These are phyloP conservation scores for Rhodotorula babjevae DNA, from an alignment of 768 basidiomycete genomes.

Conservation along the genomic window DNA sequence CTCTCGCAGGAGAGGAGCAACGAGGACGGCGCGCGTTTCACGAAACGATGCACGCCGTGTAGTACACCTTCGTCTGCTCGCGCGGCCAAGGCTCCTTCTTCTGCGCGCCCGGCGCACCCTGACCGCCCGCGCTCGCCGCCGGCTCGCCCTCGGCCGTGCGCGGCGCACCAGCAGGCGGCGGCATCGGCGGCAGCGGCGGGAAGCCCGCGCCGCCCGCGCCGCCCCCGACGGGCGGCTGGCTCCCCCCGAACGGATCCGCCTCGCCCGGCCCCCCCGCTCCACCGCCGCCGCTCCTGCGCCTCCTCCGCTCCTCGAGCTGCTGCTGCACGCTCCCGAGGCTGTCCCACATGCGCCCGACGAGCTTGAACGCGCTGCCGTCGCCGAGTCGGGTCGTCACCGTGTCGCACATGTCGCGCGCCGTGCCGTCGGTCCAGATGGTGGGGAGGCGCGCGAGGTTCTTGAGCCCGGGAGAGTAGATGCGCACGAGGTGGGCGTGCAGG, in stretches of 20 bases:
- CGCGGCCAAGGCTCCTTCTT: too few relatives aligned
- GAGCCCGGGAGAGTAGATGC: slow-evolving; percentile 35
- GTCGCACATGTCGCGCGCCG: slow-evolving; percentile 19
- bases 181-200: background rate
- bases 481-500: slow-evolving; percentile 34
- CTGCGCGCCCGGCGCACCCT: background rate
- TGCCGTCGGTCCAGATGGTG: slow-evolving; percentile 32
- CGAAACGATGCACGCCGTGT: too few relatives aligned
- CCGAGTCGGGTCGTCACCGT: slow-evolving; percentile 17
- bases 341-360: slow-evolving; percentile 12
- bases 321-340: background rate
- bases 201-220: too few relatives aligned
- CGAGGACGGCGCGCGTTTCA: too few relatives aligned
- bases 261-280: background rate
- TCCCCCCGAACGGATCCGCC: slow-evolving; percentile 2
- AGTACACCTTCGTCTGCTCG: background rate
- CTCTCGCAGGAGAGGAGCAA: too few relatives aligned
- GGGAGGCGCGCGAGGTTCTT: slow-evolving; percentile 28
- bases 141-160: background rate
- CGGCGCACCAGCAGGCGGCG: background rate
- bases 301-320: slow-evolving; percentile 16
- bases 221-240: background rate
- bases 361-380: slow-evolving; percentile 32
- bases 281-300: background rate
- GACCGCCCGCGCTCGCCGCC: background rate